Percentiles rank a stretch among this genome's conserved stretches.
These are phyloP conservation scores for Candida corydali DNA, from an alignment of 805 yeast genomes.

Conservation along the genomic window DNA sequence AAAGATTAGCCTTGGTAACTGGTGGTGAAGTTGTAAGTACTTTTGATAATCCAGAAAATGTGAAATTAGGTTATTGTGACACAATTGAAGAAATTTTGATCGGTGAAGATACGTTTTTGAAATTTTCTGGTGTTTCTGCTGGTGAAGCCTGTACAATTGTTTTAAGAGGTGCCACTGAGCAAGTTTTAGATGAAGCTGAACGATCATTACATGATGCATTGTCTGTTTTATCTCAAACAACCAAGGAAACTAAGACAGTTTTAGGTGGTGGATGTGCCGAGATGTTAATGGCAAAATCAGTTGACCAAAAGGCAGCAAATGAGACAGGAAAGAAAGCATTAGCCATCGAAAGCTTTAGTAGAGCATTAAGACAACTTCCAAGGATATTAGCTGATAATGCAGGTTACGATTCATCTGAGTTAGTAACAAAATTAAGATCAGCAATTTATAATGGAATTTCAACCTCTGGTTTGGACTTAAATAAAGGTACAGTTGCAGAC, in stretches of 20 bases:
- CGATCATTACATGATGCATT: slow-evolving; percentile 84
- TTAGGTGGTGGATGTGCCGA: slow-evolving; percentile 92
- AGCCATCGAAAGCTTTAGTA: slow-evolving; percentile 92
- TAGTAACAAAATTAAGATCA: slow-evolving; percentile 85
- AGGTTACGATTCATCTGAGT: slow-evolving; percentile 89
- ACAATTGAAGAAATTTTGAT: slow-evolving; percentile 85
- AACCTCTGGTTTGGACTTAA: slow-evolving; percentile 87
- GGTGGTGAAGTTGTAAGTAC: slow-evolving; percentile 99
- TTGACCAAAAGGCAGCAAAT: slow-evolving; percentile 86
- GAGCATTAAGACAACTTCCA: slow-evolving; percentile 91
- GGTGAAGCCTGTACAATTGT: slow-evolving; percentile 97
- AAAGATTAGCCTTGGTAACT: slow-evolving; percentile 90
- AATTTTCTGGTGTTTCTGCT: slow-evolving; percentile 91
- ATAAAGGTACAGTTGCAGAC: slow-evolving; percentile 81
- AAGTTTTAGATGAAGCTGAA: slow-evolving; percentile 46
- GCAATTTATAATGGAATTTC: slow-evolving; percentile 89
- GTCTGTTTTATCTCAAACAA: slow-evolving; percentile 92
- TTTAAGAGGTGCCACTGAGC: slow-evolving; percentile 57
- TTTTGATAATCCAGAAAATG: slow-evolving; percentile 86
- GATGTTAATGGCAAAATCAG: slow-evolving; percentile 94
- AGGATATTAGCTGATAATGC: slow-evolving; percentile 96
- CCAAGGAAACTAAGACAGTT: slow-evolving; percentile 85
- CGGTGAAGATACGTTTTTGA: slow-evolving; percentile 88
- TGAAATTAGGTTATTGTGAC: slow-evolving; percentile 84
- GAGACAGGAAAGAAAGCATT: slow-evolving; percentile 89